phyloP scores from a whole-genome alignment of 495 filamentous ascomycete species.

The Chlorociboria aeruginascens region DNA sequence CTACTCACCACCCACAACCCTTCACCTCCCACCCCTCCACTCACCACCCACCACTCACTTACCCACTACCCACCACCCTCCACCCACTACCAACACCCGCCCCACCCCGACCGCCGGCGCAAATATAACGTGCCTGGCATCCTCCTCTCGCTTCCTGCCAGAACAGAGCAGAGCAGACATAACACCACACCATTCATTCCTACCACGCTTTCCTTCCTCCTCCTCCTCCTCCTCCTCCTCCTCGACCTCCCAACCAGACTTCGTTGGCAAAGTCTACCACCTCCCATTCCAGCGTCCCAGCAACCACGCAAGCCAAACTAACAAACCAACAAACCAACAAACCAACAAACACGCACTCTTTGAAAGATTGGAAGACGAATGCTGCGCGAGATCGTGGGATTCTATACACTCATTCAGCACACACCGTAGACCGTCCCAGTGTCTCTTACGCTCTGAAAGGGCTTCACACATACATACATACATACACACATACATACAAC shows the following conservation, averaged over 20 bases:
- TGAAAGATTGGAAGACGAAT: conserved; percentile 6
- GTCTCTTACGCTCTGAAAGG: background rate
- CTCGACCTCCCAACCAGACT: conserved; percentile 28
- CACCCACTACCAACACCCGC: no score
- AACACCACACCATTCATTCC: background rate
- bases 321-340: no score
- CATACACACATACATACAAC: background rate
- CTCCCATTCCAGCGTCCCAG: conserved; percentile 12
- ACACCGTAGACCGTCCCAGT: background rate
- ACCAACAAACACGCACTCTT: background rate
- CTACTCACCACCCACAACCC: no score
- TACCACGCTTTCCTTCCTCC: background rate
- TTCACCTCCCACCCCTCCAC: no score
- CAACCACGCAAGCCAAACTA: conserved; percentile 2
- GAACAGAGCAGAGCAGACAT: no score
- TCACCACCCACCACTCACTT: no score
- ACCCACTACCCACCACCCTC: no score
- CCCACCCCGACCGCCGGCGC: no score
- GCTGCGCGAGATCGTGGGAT: background rate
- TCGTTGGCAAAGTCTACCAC: conserved; percentile 45
- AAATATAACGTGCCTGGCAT: no score
- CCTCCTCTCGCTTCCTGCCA: no score
- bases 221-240: background rate
- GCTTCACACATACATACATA: background rate
- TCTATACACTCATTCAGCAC: background rate